Percentiles rank a stretch among this genome's conserved stretches.
phyloP scores from a whole-genome alignment of 1,284 basidiomycete genomes.

The Moesziomyces aphidis region DNA sequence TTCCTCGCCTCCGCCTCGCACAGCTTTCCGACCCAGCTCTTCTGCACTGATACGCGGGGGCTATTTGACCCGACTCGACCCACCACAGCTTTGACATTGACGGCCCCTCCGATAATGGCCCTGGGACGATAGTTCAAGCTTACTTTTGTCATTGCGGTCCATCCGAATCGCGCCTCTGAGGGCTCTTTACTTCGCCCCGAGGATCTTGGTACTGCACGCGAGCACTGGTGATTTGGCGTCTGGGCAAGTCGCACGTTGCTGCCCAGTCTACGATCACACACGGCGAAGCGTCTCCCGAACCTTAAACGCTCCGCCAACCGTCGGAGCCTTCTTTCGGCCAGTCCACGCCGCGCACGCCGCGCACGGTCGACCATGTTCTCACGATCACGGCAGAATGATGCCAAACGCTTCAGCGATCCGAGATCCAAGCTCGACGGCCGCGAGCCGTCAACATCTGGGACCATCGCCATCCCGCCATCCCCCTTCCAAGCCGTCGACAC shows the following conservation, averaged over 20 bases:
- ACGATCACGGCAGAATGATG: slow-evolving; percentile 16
- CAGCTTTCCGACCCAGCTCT: neutral
- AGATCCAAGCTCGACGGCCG: slow-evolving; percentile 3
- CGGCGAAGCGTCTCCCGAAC: neutral
- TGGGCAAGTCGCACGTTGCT: neutral
- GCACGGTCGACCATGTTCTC: slow-evolving; percentile 19
- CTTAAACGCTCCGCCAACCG: neutral
- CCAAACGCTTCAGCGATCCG: slow-evolving; percentile 25
- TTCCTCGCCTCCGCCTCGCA: neutral
- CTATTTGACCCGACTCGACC: neutral
- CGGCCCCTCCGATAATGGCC: neutral
- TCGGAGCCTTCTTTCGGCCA: neutral
- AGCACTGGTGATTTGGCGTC: too few species aligned
- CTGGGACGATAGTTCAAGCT: neutral
- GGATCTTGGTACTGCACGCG: too few species aligned
- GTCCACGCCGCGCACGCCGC: too few species aligned
- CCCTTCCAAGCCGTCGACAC: neutral
- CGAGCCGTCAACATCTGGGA: slow-evolving; percentile 1
- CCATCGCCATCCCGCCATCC: neutral
- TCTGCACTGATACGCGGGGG: neutral
- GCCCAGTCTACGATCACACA: neutral
- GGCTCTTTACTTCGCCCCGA: neutral
- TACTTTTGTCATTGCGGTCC: neutral
- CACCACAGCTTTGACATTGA: neutral
- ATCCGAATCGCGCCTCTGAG: neutral